These are phyloP conservation scores for Lachancea thermotolerans DNA, from an alignment of 805 yeast species.

Conservation along the genomic window DNA sequence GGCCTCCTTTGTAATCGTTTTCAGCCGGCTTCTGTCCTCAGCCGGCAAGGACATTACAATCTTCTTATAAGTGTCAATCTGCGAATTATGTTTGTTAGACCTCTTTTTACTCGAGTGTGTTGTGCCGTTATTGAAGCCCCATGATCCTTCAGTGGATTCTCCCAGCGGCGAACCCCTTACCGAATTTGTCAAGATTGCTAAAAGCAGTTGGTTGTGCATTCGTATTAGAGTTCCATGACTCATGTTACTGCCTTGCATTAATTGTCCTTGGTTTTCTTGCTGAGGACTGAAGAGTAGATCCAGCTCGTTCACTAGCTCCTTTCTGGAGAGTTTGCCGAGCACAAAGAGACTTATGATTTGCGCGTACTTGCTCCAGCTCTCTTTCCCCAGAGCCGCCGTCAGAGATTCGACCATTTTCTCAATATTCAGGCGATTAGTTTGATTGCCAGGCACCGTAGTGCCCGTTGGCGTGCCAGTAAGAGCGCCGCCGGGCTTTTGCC, in stretches of 20 bases:
- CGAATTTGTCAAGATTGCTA: constrained; percentile 80
- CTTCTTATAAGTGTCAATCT: constrained; percentile 74
- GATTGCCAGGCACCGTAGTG: neutral
- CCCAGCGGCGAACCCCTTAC: constrained; percentile 66
- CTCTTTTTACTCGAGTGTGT: constrained; percentile 42
- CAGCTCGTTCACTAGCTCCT: constrained; percentile 59
- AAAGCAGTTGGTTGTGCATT: constrained; percentile 74
- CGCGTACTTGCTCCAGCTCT: constrained; percentile 79
- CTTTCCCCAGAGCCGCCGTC: constrained; percentile 62
- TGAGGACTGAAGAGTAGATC: constrained; percentile 41
- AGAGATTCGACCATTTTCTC: constrained; percentile 64
- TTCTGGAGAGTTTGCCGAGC: constrained; percentile 70
- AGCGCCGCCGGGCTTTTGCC: neutral
- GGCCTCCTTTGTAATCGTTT: constrained; percentile 73
- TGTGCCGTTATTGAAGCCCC: constrained; percentile 44
- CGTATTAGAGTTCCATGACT: constrained; percentile 18
- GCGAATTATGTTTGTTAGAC: constrained; percentile 48
- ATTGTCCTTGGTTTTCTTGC: constrained; percentile 9
- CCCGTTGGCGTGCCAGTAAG: constrained; percentile 6
- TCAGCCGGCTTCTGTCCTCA: constrained; percentile 77
- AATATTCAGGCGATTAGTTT: constrained; percentile 46
- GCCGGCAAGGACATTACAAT: constrained; percentile 82
- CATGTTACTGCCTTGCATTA: neutral
- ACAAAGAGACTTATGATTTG: constrained; percentile 69
- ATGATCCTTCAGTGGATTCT: constrained; percentile 53